Evolutionary conservation across 805 yeast species (phyloP), one percentile per base, ranked within the genome.

Genomic region (Metschnikowia anglica): DNA sequence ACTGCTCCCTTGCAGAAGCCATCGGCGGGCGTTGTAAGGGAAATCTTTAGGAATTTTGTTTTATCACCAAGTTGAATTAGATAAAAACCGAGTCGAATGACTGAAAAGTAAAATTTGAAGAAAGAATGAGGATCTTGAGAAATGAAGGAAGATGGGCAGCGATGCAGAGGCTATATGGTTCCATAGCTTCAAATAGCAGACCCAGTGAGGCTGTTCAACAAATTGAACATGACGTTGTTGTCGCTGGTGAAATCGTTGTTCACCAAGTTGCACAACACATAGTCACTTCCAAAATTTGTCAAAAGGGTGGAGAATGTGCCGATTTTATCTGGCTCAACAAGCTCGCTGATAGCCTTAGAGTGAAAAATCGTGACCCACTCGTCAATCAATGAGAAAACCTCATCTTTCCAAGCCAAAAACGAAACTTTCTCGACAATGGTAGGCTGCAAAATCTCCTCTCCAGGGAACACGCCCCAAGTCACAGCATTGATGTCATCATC

Each of bases 401-500:
- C 98, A 62, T 91, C 97, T 62, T 88, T 90, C 98, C 98, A 91
- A 11, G 98, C 98, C 55, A 90, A 70, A 65, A 91, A 91, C 2
- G 97, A 88, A 28, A 83, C 80, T 58, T 82, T 84, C 62, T 91
- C 98, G 16, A 91, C 97, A 61, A 91, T 88, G 0, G 98, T 91
- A 39, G 98, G 97, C 68, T 91, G 98, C 50, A 88, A 74, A 41
- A 91, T 85, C 67, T 91, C 97, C 59, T 84, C 85, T 28, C 96
- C 96, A 20, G 98, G 97, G 80, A 53, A 53, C 4, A 90, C 88
- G 50, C 98, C 98, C 98, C 98, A 91, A 15, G 98, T 91, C 43
- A 91, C 97, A 7, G 98, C 97, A 59, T 88, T 90, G 50, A 95
- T 89, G 48, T 81, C 85, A 27, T 82, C 87, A 34, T 78, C 81